These are phyloP conservation scores for Alternaria brassicicola DNA, from an alignment of 2,329 filamentous ascomycete genomes.

Conservation along the genomic window DNA sequence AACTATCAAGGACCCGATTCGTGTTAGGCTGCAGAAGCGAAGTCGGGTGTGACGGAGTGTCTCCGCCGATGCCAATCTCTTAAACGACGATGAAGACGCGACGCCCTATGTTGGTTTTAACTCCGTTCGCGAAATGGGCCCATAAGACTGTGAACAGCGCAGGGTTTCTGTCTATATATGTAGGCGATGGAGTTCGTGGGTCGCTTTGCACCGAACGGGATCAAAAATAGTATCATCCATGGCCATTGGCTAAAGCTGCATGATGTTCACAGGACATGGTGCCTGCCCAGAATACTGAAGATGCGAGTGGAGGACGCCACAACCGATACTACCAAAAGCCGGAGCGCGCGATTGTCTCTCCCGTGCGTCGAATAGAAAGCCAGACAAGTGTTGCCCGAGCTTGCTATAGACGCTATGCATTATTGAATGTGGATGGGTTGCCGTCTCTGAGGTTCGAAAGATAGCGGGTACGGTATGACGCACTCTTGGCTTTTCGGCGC, in stretches of 20 bases:
- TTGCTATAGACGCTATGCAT: neutral
- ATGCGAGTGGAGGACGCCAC: constrained; percentile 11
- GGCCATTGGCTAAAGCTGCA: constrained; percentile 15
- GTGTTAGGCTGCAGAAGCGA: constrained; percentile 39
- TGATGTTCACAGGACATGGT: constrained; percentile 11
- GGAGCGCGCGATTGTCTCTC: constrained; percentile 1
- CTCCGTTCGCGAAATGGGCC: constrained; percentile 19
- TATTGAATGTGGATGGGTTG: neutral
- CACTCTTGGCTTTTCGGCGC: constrained; percentile 17
- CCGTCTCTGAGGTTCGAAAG: neutral
- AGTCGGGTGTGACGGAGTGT: constrained; percentile 24
- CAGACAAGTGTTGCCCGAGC: neutral
- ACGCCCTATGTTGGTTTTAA: constrained; percentile 9
- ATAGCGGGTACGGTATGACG: constrained; percentile 5
- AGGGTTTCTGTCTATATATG: constrained; percentile 25
- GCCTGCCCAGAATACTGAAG: constrained; percentile 27
- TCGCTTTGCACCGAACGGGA: constrained; percentile 10
- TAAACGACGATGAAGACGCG: constrained; percentile 8
- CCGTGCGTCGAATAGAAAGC: no score
- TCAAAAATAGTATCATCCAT: constrained; percentile 38
- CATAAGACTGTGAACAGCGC: constrained; percentile 17
- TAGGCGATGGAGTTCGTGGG: constrained; percentile 14
- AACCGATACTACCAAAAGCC: constrained; percentile 6
- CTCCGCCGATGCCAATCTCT: constrained; percentile 29
- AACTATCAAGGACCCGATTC: constrained; percentile 46